A percentile compares a stretch with the other conserved stretches of the same genome.
Evolutionary conservation across 306 rosid genomes (phyloP).

Genomic region (Vigna reflexopilosa): DNA sequence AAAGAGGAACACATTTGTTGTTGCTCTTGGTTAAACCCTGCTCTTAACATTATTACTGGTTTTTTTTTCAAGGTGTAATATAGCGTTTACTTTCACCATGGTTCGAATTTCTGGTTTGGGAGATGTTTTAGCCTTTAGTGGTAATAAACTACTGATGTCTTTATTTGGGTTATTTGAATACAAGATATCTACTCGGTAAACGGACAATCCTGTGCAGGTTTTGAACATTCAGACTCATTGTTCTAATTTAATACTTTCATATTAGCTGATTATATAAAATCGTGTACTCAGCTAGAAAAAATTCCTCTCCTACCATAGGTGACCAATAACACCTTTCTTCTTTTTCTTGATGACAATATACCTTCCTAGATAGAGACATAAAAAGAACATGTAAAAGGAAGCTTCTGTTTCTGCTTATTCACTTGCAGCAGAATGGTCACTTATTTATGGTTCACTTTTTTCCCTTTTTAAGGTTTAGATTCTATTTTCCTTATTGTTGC

Average conservation of each 20-base stretch:
- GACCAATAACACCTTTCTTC: neutral
- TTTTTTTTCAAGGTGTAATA: neutral
- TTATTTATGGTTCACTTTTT: neutral
- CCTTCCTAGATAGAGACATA: neutral
- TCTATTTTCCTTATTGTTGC: neutral
- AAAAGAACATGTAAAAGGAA: neutral
- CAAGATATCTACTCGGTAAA: neutral
- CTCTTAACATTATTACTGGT: neutral
- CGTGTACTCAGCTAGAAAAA: neutral
- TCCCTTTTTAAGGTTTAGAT: neutral
- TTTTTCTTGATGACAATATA: neutral
- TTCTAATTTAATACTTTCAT: neutral
- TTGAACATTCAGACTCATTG: neutral
- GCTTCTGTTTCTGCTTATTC: neutral
- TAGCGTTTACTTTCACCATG: neutral
- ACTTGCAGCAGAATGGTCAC: neutral
- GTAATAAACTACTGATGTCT: neutral
- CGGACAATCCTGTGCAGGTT: slow-evolving; percentile 1
- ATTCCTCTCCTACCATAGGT: neutral
- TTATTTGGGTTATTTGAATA: neutral
- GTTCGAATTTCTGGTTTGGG: neutral
- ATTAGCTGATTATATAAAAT: neutral
- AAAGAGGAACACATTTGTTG: neutral
- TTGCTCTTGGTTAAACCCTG: neutral
- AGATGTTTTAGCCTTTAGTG: neutral